phyloP scores from a whole-genome alignment of 1,139 yeast genomes.

The Pichia sp. region DNA sequence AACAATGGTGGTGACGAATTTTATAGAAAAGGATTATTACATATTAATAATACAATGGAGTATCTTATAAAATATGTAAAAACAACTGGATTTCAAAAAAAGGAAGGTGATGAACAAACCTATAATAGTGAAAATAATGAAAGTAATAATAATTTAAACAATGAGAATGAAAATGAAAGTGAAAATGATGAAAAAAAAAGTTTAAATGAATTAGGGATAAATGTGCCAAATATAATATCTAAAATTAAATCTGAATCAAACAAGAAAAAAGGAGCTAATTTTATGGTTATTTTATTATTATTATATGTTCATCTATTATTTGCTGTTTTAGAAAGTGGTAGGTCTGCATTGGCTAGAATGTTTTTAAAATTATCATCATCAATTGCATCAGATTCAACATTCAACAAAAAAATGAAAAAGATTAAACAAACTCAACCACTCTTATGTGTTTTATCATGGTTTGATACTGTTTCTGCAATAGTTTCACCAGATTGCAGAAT shows the following conservation, averaged over 20 bases:
- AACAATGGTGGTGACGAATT: slow-evolving; percentile 44
- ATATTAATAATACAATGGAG: slow-evolving; percentile 48
- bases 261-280: slow-evolving; percentile 33
- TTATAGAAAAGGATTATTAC: slow-evolving; percentile 44
- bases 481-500: slow-evolving; percentile 48
- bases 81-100: slow-evolving; percentile 15
- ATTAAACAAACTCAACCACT: slow-evolving; percentile 42
- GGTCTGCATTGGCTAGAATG: slow-evolving; percentile 42
- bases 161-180: slow-evolving; percentile 7
- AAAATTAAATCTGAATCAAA: slow-evolving; percentile 32
- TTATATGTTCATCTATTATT: slow-evolving; percentile 47
- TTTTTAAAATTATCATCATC: slow-evolving; percentile 44
- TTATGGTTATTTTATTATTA: slow-evolving; percentile 44
- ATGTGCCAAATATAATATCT: slow-evolving; percentile 30
- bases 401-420: slow-evolving; percentile 31
- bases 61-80: slow-evolving; percentile 35
- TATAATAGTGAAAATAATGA: neutral
- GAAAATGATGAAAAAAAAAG: slow-evolving; percentile 5
- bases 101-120: neutral
- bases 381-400: slow-evolving; percentile 38
- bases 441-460: slow-evolving; percentile 48
- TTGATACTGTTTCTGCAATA: slow-evolving; percentile 49
- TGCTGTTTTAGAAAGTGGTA: slow-evolving; percentile 47
- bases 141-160: neutral
- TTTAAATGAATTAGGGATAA: slow-evolving; percentile 14